Conservation (phyloP, 257 asterid species). For the Solanum chilense region DNA sequence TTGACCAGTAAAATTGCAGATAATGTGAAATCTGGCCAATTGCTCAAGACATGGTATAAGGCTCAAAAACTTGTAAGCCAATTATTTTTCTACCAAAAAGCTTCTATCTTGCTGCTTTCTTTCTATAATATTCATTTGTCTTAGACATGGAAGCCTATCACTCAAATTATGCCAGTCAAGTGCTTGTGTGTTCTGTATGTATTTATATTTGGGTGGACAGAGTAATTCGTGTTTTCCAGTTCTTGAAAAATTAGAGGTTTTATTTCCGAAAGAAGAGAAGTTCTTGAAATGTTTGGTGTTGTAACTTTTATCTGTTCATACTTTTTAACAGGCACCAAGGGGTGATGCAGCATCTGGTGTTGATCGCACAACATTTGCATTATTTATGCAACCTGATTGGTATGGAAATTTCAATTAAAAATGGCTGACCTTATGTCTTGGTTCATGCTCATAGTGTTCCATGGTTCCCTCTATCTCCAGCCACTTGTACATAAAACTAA, state of each 20-base stretch:
- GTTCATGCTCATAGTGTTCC: not conserved
- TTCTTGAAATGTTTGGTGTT: not conserved
- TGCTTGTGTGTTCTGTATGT: not conserved
- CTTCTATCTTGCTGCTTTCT: not conserved
- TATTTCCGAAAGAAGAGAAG: not conserved
- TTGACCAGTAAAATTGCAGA: not conserved
- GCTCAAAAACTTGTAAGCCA: not conserved
- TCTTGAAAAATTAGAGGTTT: not conserved
- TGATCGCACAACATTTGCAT: conserved; percentile 88
- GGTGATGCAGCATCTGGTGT: conserved; percentile 54
- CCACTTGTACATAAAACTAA: not conserved
- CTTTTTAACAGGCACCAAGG: conserved; percentile 52
- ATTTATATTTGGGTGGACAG: not conserved
- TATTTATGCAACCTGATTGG: conserved; percentile 98
- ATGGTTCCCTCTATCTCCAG: not conserved
- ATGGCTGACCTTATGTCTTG: not conserved
- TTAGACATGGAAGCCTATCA: not conserved
- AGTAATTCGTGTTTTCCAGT: not conserved
- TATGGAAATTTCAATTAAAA: conserved; percentile 8
- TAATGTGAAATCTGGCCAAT: not conserved
- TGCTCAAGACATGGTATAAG: not conserved
- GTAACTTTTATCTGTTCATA: not conserved
- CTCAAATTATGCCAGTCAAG: not conserved
- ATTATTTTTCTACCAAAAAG: not conserved
- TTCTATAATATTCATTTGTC: not conserved